Conservation (phyloP, 306 rosid genomes). For the Prunus mongolica region DNA sequence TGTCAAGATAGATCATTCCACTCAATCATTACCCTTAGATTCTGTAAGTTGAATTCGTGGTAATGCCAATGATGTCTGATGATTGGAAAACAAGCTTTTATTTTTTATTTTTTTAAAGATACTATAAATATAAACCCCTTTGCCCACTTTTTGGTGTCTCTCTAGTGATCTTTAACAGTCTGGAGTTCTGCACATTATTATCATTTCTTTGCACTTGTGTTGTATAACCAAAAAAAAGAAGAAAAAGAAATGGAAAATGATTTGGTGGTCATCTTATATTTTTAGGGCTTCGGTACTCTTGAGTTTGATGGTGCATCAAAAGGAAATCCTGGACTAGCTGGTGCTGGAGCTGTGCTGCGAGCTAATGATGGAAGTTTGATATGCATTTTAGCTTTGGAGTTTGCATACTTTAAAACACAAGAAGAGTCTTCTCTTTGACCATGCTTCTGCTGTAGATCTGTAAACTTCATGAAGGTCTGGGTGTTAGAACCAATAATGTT, state of each 20-base stretch:
- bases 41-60: conserved; percentile 44
- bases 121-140: neutral
- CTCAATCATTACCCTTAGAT: conserved; percentile 21
- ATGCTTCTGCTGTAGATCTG: conserved; percentile 53
- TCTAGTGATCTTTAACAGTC: neutral
- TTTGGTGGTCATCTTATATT: conserved; percentile 16
- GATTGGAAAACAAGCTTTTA: conserved; percentile 7
- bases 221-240: neutral
- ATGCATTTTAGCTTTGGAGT: conserved; percentile 24
- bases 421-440: conserved; percentile 21
- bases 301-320: conserved; percentile 85
- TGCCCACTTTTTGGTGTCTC: neutral
- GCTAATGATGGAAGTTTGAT: conserved; percentile 82
- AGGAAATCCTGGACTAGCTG: conserved; percentile 95
- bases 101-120: neutral
- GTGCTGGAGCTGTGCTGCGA: no score
- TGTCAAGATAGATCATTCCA: conserved; percentile 34
- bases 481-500: conserved; percentile 71
- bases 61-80: no score
- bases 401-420: conserved; percentile 8
- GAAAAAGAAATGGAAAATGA: neutral
- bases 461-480: conserved; percentile 82
- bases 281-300: conserved; percentile 58
- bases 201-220: neutral
- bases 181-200: neutral